These are phyloP conservation scores for Penicillium coprophilum DNA, from an alignment of 495 filamentous ascomycete genomes.

Conservation along the genomic window DNA sequence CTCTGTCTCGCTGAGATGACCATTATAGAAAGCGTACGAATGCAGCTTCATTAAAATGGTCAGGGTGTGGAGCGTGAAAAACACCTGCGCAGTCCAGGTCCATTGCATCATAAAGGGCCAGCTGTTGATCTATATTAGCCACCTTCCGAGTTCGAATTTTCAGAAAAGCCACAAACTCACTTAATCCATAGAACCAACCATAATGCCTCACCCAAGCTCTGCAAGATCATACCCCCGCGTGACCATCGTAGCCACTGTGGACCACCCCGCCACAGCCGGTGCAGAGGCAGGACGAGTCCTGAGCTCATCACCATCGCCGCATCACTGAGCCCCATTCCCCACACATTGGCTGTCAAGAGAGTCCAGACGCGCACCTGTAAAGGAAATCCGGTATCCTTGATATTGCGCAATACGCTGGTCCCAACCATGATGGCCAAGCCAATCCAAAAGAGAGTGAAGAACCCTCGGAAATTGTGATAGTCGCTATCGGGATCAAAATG, in stretches of 20 bases:
- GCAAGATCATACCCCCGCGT: slow-evolving; percentile 71
- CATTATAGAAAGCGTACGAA: slow-evolving; percentile 97
- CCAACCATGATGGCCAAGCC: slow-evolving; percentile 94
- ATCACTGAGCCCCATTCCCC: slow-evolving; percentile 83
- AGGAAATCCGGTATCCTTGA: slow-evolving; percentile 89
- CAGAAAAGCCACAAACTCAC: slow-evolving; percentile 38
- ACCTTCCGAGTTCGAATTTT: background rate
- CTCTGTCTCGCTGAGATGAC: slow-evolving; percentile 85
- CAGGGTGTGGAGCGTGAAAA: slow-evolving; percentile 86
- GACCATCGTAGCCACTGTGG: slow-evolving; percentile 67
- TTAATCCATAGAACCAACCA: slow-evolving; percentile 86
- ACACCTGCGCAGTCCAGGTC: slow-evolving; percentile 96
- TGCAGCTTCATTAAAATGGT: slow-evolving; percentile 98
- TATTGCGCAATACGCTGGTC: slow-evolving; percentile 84
- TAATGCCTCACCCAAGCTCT: slow-evolving; percentile 73
- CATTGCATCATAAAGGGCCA: slow-evolving; percentile 86
- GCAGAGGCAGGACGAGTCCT: slow-evolving; percentile 68
- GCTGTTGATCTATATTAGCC: slow-evolving; percentile 38
- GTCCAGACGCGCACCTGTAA: slow-evolving; percentile 82
- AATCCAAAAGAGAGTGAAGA: slow-evolving; percentile 98
- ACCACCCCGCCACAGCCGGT: slow-evolving; percentile 59
- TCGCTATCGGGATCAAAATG: slow-evolving; percentile 94
- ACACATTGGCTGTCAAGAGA: slow-evolving; percentile 81
- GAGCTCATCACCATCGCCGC: slow-evolving; percentile 79
- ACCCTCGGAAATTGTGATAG: slow-evolving; percentile 92